These are phyloP conservation scores for Cladosporium halotolerans DNA, from an alignment of 2,329 filamentous ascomycete species.

Conservation along the genomic window DNA sequence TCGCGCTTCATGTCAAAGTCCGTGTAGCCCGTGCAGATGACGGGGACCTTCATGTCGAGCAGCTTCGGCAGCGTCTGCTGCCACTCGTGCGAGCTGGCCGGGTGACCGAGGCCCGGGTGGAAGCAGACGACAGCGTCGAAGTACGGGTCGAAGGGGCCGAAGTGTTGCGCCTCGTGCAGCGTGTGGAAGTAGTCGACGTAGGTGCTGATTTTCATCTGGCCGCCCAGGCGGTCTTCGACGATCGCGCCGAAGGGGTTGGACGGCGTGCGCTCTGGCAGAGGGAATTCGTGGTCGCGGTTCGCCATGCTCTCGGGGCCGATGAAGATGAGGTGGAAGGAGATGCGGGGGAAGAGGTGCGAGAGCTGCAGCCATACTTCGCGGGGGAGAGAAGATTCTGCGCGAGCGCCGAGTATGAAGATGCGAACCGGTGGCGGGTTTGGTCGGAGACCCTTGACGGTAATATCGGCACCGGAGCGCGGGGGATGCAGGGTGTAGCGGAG, in stretches of 20 bases:
- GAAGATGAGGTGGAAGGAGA: conserved; percentile 86
- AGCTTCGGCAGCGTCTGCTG: conserved; percentile 80
- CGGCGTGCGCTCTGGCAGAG: conserved; percentile 76
- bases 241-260: conserved; percentile 90
- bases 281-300: conserved; percentile 88
- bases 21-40: conserved; percentile 93
- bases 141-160: conserved; percentile 93
- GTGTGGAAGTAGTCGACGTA: conserved; percentile 98
- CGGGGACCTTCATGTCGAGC: conserved; percentile 89
- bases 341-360: conserved; percentile 86
- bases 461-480: conserved; percentile 67
- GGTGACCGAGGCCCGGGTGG: conserved; percentile 92
- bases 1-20: conserved; percentile 92
- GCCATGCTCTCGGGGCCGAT: conserved; percentile 95
- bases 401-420: conserved; percentile 86
- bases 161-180: conserved; percentile 82
- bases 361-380: conserved; percentile 92
- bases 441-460: conserved; percentile 69
- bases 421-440: conserved; percentile 82
- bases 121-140: conserved; percentile 97
- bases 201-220: conserved; percentile 91
- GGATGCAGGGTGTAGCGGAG: conserved; percentile 92
- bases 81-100: conserved; percentile 91
- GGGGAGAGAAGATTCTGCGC: conserved; percentile 94
- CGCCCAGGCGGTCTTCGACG: conserved; percentile 82